Conservation (phyloP, 2,329 filamentous ascomycete genomes). For the Fusarium tuaranense region DNA sequence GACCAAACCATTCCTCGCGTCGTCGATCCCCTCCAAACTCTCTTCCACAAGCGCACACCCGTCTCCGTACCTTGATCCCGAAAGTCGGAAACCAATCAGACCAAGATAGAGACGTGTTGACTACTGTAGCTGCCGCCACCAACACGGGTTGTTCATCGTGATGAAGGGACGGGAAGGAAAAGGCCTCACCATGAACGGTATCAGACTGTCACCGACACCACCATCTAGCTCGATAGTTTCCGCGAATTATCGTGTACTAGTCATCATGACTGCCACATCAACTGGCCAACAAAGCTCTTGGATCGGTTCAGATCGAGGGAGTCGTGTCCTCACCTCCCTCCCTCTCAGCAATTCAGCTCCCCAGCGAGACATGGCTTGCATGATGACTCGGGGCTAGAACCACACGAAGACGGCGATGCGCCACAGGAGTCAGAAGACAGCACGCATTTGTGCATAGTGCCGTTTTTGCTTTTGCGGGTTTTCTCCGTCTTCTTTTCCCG, state of each 20-base stretch:
- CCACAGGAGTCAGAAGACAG: constrained; percentile 26
- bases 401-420: constrained; percentile 29
- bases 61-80: constrained; percentile 23
- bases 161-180: constrained; percentile 22
- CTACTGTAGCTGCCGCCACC: constrained; percentile 34
- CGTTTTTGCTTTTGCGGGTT: constrained; percentile 22
- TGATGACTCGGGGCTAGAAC: constrained; percentile 33
- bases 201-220: constrained; percentile 15
- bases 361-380: constrained; percentile 42
- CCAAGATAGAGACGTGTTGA: constrained; percentile 13
- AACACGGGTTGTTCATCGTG: constrained; percentile 27
- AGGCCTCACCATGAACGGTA: constrained; percentile 23
- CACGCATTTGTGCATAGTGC: constrained; percentile 10
- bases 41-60: not conserved
- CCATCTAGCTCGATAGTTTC: constrained; percentile 30
- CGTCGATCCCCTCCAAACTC: constrained; percentile 2
- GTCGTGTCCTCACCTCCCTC: constrained; percentile 12
- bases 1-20: not conserved
- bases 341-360: constrained; percentile 16
- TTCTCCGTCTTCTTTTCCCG: constrained; percentile 12
- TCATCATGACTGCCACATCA: constrained; percentile 29
- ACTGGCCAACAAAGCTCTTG: constrained; percentile 7
- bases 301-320: constrained; percentile 21
- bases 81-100: constrained; percentile 33
- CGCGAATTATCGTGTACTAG: constrained; percentile 19